A percentile compares a stretch with the other conserved stretches of the same genome.
These are phyloP conservation scores for Tuber umbilicatum DNA, from an alignment of 495 filamentous ascomycete species.

Conservation along the genomic window DNA sequence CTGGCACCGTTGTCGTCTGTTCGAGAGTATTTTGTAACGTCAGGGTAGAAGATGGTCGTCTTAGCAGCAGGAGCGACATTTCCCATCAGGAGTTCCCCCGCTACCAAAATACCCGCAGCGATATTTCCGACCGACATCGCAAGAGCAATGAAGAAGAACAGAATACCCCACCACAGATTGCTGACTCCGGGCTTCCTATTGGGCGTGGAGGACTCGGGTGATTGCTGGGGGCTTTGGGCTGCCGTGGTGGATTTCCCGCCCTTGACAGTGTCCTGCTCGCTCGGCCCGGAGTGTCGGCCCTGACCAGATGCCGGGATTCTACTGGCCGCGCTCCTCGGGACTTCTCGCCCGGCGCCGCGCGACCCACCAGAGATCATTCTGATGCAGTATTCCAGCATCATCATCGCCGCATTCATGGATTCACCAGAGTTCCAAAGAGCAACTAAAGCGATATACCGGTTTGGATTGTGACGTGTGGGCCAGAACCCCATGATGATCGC, in stretches of 20 bases:
- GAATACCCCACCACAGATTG: neutral
- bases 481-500: neutral
- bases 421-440: neutral
- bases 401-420: neutral
- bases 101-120: neutral
- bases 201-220: no score
- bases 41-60: neutral
- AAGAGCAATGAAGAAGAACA: neutral
- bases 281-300: no score
- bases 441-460: neutral
- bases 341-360: no score
- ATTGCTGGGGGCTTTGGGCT: no score
- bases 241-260: no score
- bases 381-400: neutral
- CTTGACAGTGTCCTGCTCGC: no score
- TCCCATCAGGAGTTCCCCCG: neutral
- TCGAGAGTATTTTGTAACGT: neutral
- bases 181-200: neutral
- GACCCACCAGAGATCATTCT: neutral
- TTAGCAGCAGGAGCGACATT: neutral
- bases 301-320: no score
- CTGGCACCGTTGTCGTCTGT: neutral
- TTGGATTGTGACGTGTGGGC: neutral
- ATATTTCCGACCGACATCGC: neutral
- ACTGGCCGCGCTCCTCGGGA: no score